Percentiles rank a stretch among this genome's conserved stretches.
Conservation (phyloP, 805 yeast genomes). For the Lipomyces yamadae region DNA sequence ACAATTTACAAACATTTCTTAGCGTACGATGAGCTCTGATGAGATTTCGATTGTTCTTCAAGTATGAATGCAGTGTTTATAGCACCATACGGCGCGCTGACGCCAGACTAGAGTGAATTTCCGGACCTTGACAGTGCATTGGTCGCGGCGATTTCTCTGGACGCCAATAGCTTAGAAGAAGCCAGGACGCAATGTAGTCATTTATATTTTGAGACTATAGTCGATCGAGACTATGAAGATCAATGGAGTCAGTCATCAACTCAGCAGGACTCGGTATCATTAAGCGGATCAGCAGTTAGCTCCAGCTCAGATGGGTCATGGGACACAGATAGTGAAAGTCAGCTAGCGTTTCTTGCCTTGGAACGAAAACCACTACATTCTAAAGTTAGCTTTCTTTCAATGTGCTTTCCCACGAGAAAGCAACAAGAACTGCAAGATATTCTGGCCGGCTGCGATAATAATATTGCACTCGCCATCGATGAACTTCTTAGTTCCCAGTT, state of each 20-base stretch:
- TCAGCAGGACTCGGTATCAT: background rate
- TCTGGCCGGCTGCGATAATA: conserved; percentile 8
- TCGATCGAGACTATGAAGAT: conserved; percentile 12
- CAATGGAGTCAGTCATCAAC: background rate
- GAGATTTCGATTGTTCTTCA: conserved; percentile 12
- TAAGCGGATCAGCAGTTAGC: background rate
- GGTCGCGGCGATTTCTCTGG: conserved; percentile 27
- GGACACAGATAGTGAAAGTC: background rate
- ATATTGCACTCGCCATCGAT: conserved; percentile 17
- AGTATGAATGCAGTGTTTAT: background rate
- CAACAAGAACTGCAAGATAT: background rate
- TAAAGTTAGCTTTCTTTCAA: conserved; percentile 6
- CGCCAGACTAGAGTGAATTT: conserved; percentile 10
- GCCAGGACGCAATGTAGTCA: conserved; percentile 21
- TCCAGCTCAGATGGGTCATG: background rate
- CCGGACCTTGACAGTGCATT: conserved; percentile 29
- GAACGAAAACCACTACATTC: background rate
- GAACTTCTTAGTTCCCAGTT: conserved; percentile 15
- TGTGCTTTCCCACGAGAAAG: conserved; percentile 15
- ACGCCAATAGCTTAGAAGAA: conserved; percentile 5
- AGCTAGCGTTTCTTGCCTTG: background rate
- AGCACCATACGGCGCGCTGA: conserved; percentile 4
- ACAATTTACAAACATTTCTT: background rate
- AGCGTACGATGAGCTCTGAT: conserved; percentile 5
- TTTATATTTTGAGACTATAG: conserved; percentile 17